Base-by-base conservation (phyloP, 1,284 basidiomycete genomes). In the Rugosomyces carneus region DNA sequence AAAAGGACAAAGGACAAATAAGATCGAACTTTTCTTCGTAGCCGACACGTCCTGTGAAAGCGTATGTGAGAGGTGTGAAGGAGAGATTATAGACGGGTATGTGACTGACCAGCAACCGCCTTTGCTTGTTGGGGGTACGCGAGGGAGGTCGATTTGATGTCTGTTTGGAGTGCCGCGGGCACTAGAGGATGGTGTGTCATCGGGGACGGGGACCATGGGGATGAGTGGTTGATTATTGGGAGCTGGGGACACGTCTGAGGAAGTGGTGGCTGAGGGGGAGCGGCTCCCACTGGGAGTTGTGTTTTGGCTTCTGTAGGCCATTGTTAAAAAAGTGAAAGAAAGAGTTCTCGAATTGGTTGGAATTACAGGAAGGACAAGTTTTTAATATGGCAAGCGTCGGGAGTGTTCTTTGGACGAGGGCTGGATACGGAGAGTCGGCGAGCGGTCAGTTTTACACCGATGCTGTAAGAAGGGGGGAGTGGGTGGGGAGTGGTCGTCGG, bases 91-190 rank as follows among this genome's bases (percentile, higher is more conserved):
- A 50, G 31, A 40, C 52, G 35, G 24, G 24, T 26, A 41, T 9
- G 29, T n/a, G 11, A 47, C 84, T 58, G 61, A 86, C 84, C 84
- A 86, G 65, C 84, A 87, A 40, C 84, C 84, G 50, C 83, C 84
- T 63, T 80, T 84, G 53, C 80, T 73, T 38, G 75, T 70, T 19
- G 74, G 69, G 37, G 71, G 63, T 26, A 73, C 68, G 42, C 80
- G 73, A 47, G 80, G 69, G 26, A 78, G 66, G 54, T 78, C 77
- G 8, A 71, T 60, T 18, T 76, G 63, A 40, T 71, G 62, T 52
- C 70, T 72, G 55, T 65, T 71, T 13, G 79, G 75, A 15, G 77
- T 76, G 44, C 65, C 68, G 21, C 70, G 67, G 5, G 68, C 61
- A 49, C 62, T 63, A 6, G 68, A 58, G 4, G 72, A 58, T 51